Evolutionary conservation across 176 grass and related monocot species (phyloP).

Genomic region (Lolium perenne): DNA sequence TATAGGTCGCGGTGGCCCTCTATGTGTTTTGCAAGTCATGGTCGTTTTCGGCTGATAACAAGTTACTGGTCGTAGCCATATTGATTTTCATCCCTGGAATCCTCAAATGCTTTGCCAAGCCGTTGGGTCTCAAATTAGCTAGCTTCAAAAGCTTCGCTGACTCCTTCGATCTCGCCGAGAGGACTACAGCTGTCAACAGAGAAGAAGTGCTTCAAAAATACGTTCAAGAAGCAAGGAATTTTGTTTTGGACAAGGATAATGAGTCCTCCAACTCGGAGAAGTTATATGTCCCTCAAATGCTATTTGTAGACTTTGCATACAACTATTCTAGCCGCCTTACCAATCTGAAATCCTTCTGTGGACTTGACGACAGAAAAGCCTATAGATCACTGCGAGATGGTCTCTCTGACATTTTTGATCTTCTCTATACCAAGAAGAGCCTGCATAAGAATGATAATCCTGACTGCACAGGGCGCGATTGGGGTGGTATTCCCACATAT

Average conservation of each 20-base stretch:
- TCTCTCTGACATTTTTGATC: background rate
- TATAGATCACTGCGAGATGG: too few species aligned
- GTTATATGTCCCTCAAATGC: too few species aligned
- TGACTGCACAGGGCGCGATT: too few species aligned
- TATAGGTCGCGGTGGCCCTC: background rate
- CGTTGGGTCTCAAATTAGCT: background rate
- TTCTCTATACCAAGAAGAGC: background rate
- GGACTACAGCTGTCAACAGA: background rate
- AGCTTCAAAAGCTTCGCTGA: background rate
- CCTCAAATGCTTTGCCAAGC: conserved; percentile 1
- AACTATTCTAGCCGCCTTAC: background rate
- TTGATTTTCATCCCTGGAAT: background rate
- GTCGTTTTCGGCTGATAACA: too few species aligned
- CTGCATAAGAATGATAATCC: too few species aligned
- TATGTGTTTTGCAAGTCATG: too few species aligned
- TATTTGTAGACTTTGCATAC: background rate
- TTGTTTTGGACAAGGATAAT: background rate
- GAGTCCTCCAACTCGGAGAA: too few species aligned
- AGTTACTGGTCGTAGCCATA: background rate
- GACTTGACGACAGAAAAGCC: too few species aligned
- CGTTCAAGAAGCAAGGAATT: background rate
- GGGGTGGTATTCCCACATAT: background rate
- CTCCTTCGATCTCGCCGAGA: too few species aligned
- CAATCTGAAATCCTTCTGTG: background rate
- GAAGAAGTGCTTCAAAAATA: conserved; percentile 22